These are phyloP conservation scores for Aspergillus avenaceus DNA, from an alignment of 495 filamentous ascomycete genomes.

Conservation along the genomic window DNA sequence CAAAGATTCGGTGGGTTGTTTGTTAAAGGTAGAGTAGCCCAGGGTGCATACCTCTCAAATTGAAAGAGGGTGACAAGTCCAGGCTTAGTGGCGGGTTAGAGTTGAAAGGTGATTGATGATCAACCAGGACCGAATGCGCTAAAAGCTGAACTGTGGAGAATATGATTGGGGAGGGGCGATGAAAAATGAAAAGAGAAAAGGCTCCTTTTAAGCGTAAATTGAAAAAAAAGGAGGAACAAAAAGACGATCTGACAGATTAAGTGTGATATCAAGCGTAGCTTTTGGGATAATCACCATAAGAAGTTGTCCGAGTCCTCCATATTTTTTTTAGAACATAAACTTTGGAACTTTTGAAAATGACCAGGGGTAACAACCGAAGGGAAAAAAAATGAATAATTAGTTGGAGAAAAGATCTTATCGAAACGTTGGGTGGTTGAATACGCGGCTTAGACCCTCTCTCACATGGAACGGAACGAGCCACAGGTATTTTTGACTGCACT, in stretches of 20 bases:
- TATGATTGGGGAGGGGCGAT: background rate
- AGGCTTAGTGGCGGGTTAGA: slow-evolving; percentile 7
- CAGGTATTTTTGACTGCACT: background rate
- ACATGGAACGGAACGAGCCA: background rate
- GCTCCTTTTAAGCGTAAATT: background rate
- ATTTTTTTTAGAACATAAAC: too few relatives aligned
- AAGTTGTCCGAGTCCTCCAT: too few relatives aligned
- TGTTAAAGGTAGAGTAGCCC: background rate
- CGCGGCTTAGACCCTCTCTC: background rate
- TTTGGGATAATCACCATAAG: background rate
- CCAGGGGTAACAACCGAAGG: background rate
- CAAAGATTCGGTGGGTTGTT: too few relatives aligned
- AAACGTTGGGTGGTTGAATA: slow-evolving; percentile 8
- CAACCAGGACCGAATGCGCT: slow-evolving; percentile 7
- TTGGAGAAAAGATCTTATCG: slow-evolving; percentile 9
- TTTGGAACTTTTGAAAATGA: too few relatives aligned
- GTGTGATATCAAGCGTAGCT: too few relatives aligned
- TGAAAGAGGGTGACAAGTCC: background rate
- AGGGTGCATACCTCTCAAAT: slow-evolving; percentile 8
- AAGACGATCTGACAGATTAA: background rate
- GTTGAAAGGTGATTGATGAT: slow-evolving; percentile 6
- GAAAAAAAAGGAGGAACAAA: background rate
- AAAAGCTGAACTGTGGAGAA: slow-evolving; percentile 11
- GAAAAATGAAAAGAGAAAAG: background rate
- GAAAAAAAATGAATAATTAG: background rate